Evolutionary conservation across 2,329 filamentous ascomycete species (phyloP), one percentile per base, ranked within the genome.

Genomic region (Ophiostoma ulmi): DNA sequence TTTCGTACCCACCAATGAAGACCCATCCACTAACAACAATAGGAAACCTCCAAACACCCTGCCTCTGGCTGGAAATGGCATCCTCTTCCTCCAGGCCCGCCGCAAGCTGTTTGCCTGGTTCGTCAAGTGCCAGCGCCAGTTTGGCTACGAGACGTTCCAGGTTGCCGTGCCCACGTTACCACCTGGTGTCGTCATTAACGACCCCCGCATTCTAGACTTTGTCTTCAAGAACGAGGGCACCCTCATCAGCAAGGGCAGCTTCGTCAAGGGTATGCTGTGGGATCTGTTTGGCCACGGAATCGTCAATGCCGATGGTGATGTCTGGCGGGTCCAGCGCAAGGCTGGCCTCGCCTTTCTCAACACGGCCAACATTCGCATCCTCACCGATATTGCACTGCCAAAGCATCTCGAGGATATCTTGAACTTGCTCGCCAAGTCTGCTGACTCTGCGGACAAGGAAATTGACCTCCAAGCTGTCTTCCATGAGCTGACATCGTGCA

Each of bases 241-340:
- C 14, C 71, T 73, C 31, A 89, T 90, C 75, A 80, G 83, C 65
- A 90, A 90, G 75, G 88, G 88, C 17, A 80, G 82, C 1, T 89
- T 90, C 73, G 86, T 90, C 75, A 87, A 86, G 73, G 78, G 79
- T 22, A 82, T 87, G 52, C 85, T 87, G 0, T 85, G 84, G 82
- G 88, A 90, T 75, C 78, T 90, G 0, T 90, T 90, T 72, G 88
- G 86, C 1, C 82, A 87, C 73, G 88, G 88, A 36, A 90, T 90
- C 74, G 89, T 90, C 78, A 90, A 90, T 74, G 84, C 85, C 36
- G 88, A 90, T 72, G 88, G 88, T 58, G 85, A 88, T 31, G 76
- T 87, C 35, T 90, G 88, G 88, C 85, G 82, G 72, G 79, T 85
- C 1, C 88, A 90, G 79, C 82, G 88, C 65, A 89, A 86, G 76